Evolutionary conservation across 2,329 filamentous ascomycete species (phyloP).

Genomic region (Geosmithia flava): DNA sequence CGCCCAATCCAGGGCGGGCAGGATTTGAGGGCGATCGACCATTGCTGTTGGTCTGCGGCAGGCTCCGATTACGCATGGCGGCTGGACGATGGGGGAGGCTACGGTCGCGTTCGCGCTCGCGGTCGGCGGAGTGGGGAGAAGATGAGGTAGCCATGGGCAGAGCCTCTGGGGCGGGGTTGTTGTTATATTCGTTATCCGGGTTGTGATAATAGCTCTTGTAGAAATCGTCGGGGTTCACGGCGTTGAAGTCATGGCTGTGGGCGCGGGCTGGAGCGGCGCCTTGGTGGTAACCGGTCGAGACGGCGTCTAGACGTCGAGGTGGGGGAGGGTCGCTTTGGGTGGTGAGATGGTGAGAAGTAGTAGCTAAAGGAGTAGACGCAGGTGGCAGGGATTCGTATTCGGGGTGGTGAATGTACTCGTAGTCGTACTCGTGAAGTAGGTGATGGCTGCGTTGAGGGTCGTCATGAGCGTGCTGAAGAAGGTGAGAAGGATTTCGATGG

Average conservation of each 20-base stretch:
- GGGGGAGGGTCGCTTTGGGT: not conserved
- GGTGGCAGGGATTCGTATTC: not conserved
- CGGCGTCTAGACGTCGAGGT: not conserved
- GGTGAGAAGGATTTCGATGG: not conserved
- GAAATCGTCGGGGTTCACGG: slow-evolving; percentile 41
- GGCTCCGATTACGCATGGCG: slow-evolving; percentile 13
- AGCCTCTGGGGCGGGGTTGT: slow-evolving; percentile 16
- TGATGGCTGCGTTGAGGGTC: not conserved
- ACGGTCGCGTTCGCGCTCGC: not conserved
- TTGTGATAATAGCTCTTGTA: slow-evolving; percentile 39
- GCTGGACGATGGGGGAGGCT: not conserved
- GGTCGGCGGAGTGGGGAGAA: slow-evolving; percentile 16
- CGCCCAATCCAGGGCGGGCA: slow-evolving; percentile 28
- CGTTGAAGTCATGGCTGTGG: slow-evolving; percentile 3
- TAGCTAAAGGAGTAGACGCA: not conserved
- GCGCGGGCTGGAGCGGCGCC: not conserved
- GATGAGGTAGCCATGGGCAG: slow-evolving; percentile 22
- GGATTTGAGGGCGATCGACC: slow-evolving; percentile 45
- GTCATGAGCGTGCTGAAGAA: not conserved
- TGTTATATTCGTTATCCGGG: slow-evolving; percentile 13
- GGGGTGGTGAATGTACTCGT: slow-evolving; percentile 7
- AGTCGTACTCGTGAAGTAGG: not conserved
- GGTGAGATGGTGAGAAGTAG: not conserved
- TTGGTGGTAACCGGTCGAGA: not conserved
- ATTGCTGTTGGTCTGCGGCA: slow-evolving; percentile 19